Evolutionary conservation across 371 early-diverging fungal genomes (phyloP).

Genomic region (Mortierella sp.): DNA sequence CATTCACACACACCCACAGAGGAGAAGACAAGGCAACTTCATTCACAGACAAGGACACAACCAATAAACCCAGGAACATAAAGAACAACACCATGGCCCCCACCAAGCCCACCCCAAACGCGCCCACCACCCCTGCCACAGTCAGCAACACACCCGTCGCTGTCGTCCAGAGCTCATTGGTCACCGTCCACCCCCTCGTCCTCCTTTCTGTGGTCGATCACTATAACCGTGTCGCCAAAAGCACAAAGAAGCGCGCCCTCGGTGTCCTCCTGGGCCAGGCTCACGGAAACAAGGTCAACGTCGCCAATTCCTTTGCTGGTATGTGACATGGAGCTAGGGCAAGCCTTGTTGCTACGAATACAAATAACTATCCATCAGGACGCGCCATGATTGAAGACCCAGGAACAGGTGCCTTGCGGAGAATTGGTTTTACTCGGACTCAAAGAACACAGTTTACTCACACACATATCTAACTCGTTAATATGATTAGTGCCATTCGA

Average conservation of each 20-base stretch:
- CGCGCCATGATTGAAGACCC: not conserved
- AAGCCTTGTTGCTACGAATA: not conserved
- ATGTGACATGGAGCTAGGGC: constrained; percentile 16
- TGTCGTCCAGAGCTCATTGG: constrained; percentile 64
- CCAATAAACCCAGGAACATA: not conserved
- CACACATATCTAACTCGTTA: not conserved
- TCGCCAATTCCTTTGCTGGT: constrained; percentile 99
- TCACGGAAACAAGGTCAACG: constrained; percentile 91
- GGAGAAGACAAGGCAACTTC: not conserved
- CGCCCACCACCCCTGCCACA: constrained; percentile 18
- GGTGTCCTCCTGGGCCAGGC: constrained; percentile 99
- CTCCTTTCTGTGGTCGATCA: constrained; percentile 99
- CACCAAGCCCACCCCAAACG: constrained; percentile 5
- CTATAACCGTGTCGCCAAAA: constrained; percentile 97
- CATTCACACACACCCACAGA: not conserved
- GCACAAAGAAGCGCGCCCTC: constrained; percentile 97
- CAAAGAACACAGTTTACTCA: not conserved
- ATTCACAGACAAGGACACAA: not conserved
- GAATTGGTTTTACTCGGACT: not conserved
- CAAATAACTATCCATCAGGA: not conserved
- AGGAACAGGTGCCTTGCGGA: not conserved
- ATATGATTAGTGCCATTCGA: constrained; percentile 94
- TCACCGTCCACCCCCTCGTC: constrained; percentile 98
- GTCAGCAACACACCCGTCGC: constrained; percentile 33
- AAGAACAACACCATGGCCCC: constrained; percentile 18